Base-by-base conservation (phyloP, 1,284 basidiomycete genomes). In the Leccinum griseonigrum region DNA sequence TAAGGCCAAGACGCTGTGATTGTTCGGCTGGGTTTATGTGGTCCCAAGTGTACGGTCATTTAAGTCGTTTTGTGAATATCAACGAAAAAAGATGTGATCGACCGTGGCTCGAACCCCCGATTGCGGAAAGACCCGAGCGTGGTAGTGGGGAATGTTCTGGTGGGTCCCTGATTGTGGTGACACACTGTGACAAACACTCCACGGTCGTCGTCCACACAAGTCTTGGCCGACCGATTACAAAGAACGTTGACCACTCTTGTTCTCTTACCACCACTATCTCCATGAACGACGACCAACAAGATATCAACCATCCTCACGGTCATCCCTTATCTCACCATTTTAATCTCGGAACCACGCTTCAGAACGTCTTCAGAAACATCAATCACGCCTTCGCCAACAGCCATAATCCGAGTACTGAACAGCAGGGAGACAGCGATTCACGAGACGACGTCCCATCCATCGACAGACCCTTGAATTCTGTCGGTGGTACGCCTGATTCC, bases 1-100 rank as follows among this genome's bases (percentile, higher is more conserved):
- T 50, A 78, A 75, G 66, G 63, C 59, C 26, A 81, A 79, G 69
- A 32, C 71, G 29, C 11, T 63, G 43, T 77, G 59, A 73, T 61
- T 56, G 29, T 51, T 34, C 28, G 10, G 32, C 26, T 14, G 48
- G 22, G 7, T 28, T 18, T 46, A 18, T 26, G 2, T 26, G 22
- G 22, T 26, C 22, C 22, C 22, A 26, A 26, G 22, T 26, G 22
- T 26, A 26, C 22, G 22, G 22, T 26, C 22, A 26, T 26, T 26
- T 26, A 26, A 26, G 22, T 26, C 22, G 22, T 26, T 26, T 26
- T 26, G 22, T 26, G 22, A 48, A 7, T 22, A 22, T 46, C 11
- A 46, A 31, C 2, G 7, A 52, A 52, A 46, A 57, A 56, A 59
- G 34, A 18, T 31, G 69, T 9, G 14, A 11, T 14, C 16, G 34